These are phyloP conservation scores for Psilocybe tampanensis DNA, from an alignment of 768 basidiomycete species.

Conservation along the genomic window DNA sequence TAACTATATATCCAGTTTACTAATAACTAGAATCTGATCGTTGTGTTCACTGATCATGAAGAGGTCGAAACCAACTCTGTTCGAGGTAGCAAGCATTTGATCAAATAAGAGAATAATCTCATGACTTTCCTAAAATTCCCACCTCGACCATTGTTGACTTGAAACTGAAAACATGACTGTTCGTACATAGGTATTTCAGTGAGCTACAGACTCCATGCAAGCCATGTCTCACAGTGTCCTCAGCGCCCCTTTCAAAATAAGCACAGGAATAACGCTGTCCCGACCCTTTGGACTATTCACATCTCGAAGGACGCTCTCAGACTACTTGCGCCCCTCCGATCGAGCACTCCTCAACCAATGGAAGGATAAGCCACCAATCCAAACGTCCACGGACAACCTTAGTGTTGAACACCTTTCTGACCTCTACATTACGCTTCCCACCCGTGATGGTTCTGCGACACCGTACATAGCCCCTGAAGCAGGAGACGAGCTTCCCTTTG, in stretches of 20 bases:
- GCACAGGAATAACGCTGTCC: background rate
- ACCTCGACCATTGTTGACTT: too few species aligned
- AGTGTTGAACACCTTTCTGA: constrained; percentile 60
- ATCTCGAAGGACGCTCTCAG: constrained; percentile 3
- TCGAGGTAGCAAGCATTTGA: too few species aligned
- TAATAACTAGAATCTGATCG: too few species aligned
- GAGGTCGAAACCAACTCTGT: too few species aligned
- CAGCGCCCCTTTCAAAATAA: background rate
- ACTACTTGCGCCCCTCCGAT: constrained; percentile 5
- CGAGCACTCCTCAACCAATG: constrained; percentile 48
- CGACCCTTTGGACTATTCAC: background rate
- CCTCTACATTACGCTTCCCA: constrained; percentile 71
- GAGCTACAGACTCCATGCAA: background rate
- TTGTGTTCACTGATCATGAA: too few species aligned
- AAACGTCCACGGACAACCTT: constrained; percentile 51
- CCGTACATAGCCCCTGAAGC: constrained; percentile 43
- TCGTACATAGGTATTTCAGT: too few species aligned
- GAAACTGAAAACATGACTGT: too few species aligned
- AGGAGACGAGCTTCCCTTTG: constrained; percentile 51
- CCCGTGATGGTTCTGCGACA: constrained; percentile 59
- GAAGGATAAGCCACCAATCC: constrained; percentile 50
- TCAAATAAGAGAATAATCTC: too few species aligned
- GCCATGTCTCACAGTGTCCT: background rate
- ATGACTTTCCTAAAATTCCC: too few species aligned
- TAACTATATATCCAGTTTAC: too few species aligned